Evolutionary conservation across 1,139 yeast genomes (phyloP).

Genomic region (Komagataea norvegica): DNA sequence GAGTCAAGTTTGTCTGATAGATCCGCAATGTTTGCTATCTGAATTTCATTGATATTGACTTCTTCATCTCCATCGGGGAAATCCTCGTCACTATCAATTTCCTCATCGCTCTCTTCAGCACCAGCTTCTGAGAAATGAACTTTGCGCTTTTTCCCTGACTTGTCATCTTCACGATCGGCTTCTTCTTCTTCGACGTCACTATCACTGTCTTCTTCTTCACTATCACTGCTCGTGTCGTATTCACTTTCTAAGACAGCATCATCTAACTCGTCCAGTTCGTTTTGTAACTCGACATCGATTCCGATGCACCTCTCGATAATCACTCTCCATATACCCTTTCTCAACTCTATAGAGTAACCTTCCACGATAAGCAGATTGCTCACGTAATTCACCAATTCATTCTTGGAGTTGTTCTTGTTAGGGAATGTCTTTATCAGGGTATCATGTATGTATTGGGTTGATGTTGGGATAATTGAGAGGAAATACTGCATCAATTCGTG

Average conservation of each 20-base stretch:
- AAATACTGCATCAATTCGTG: conserved; percentile 65
- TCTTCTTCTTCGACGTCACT: conserved; percentile 73
- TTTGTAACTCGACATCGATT: conserved; percentile 90
- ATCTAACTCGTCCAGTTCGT: conserved; percentile 79
- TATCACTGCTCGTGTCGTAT: conserved; percentile 42
- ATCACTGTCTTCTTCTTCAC: conserved; percentile 73
- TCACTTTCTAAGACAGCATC: conserved; percentile 52
- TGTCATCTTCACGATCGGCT: conserved; percentile 65
- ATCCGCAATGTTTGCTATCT: conserved; percentile 52
- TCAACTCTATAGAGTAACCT: conserved; percentile 70
- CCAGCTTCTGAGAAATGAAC: conserved; percentile 45
- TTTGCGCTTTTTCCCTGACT: conserved; percentile 32
- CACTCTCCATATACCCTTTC: conserved; percentile 72
- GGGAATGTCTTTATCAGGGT: conserved; percentile 65
- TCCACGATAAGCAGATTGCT: conserved; percentile 55
- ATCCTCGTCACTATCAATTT: conserved; percentile 23
- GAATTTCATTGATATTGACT: conserved; percentile 36
- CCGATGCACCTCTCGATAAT: conserved; percentile 77
- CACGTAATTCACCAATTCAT: conserved; percentile 57
- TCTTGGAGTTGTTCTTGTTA: conserved; percentile 62
- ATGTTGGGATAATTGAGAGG: conserved; percentile 73
- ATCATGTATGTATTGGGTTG: conserved; percentile 59
- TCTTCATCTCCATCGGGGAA: conserved; percentile 31
- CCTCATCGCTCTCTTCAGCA: conserved; percentile 24
- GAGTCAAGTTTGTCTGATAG: conserved; percentile 67